These are phyloP conservation scores for Paxillus involutus DNA, from an alignment of 768 basidiomycete genomes.

Conservation along the genomic window DNA sequence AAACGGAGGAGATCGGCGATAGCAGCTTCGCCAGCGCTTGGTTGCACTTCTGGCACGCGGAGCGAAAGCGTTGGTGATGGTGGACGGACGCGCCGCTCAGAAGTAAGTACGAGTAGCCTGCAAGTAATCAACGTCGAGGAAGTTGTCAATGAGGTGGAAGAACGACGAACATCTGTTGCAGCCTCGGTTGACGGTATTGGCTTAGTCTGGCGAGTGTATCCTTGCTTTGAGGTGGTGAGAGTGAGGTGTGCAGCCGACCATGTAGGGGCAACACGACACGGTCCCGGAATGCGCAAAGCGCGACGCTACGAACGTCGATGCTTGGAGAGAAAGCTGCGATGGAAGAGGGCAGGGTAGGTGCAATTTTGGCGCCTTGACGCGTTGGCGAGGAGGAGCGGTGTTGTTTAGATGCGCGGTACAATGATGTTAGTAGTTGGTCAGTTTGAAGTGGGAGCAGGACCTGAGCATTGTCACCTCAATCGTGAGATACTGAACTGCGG, in stretches of 20 bases:
- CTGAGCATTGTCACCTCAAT: conserved; percentile 36
- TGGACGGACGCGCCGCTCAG: conserved; percentile 59
- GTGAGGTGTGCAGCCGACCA: conserved; percentile 51
- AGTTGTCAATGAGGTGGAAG: background rate
- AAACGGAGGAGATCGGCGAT: conserved; percentile 64
- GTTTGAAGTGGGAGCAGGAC: conserved; percentile 62
- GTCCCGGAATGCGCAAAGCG: conserved; percentile 78
- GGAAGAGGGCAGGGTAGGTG: conserved; percentile 23
- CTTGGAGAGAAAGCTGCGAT: conserved; percentile 40
- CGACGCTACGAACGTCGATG: conserved; percentile 82
- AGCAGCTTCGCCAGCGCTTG: conserved; percentile 65
- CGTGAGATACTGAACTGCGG: background rate
- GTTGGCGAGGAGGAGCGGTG: conserved; percentile 53
- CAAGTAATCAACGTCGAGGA: conserved; percentile 1
- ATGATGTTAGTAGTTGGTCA: conserved; percentile 61
- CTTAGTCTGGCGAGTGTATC: conserved; percentile 56
- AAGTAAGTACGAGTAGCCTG: conserved; percentile 75
- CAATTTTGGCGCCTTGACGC: conserved; percentile 47
- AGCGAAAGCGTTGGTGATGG: conserved; percentile 61
- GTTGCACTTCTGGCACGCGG: conserved; percentile 48
- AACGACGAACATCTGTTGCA: conserved; percentile 74
- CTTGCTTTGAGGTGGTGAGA: conserved; percentile 53
- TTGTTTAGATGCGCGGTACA: conserved; percentile 62
- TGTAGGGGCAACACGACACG: conserved; percentile 70
- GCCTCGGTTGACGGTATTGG: conserved; percentile 61